Conservation (phyloP, 2,329 filamentous ascomycete species). For the Periconia sp. region DNA sequence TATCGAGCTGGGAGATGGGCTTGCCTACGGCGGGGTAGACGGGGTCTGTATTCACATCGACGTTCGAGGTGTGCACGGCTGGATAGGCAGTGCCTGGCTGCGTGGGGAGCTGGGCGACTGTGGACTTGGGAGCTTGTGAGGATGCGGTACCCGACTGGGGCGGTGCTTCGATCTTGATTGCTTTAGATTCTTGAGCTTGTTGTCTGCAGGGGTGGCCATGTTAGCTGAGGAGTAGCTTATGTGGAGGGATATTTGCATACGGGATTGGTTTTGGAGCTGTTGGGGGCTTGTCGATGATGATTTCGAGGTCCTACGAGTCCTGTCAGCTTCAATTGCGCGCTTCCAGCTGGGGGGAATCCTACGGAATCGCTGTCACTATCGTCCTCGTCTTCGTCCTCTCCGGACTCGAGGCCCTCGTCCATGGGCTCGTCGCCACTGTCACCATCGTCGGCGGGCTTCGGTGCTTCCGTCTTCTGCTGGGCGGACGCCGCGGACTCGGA, state of each 20-base stretch:
- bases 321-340: conserved; percentile 29
- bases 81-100: conserved; percentile 57
- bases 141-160: conserved; percentile 29
- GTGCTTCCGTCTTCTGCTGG: conserved; percentile 26
- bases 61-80: conserved; percentile 74
- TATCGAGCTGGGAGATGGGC: conserved; percentile 67
- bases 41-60: conserved; percentile 85
- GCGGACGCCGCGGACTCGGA: conserved; percentile 29
- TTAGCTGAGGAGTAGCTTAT: conserved; percentile 22
- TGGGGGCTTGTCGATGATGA: conserved; percentile 57
- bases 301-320: conserved; percentile 56
- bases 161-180: conserved; percentile 46
- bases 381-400: conserved; percentile 54
- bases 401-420: conserved; percentile 52
- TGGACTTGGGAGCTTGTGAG: conserved; percentile 19
- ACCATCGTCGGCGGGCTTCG: conserved; percentile 34
- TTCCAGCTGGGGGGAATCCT: conserved; percentile 12
- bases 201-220: conserved; percentile 22
- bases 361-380: conserved; percentile 54
- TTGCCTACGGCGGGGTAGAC: conserved; percentile 76
- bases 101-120: conserved; percentile 28
- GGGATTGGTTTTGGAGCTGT: conserved; percentile 45
- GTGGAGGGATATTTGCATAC: conserved; percentile 26
- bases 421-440: conserved; percentile 51
- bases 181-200: conserved; percentile 40